Evolutionary conservation across 495 filamentous ascomycete species (phyloP).

Genomic region (Neurospora sp.): DNA sequence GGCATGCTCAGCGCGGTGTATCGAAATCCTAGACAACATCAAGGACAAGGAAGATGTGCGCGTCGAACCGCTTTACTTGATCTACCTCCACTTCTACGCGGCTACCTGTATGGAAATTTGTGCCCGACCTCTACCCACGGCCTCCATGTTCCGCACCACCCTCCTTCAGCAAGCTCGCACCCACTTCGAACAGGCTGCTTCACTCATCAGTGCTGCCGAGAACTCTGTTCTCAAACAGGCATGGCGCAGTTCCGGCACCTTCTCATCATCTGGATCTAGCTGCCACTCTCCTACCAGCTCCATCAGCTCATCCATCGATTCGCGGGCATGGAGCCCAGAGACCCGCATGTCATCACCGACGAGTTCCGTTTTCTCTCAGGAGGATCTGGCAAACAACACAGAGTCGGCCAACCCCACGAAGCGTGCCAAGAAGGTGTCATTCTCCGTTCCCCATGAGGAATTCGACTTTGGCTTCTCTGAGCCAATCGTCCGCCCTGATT

Average conservation of each 20-base stretch:
- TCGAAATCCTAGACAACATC: constrained; percentile 35
- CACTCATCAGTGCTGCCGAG: constrained; percentile 29
- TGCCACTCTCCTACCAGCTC: constrained; percentile 36
- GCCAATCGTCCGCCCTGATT: constrained; percentile 37
- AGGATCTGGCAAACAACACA: constrained; percentile 19
- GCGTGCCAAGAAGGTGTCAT: constrained; percentile 41
- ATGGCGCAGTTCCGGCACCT: constrained; percentile 21
- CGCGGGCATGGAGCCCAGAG: constrained; percentile 29
- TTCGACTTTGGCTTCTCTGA: constrained; percentile 23
- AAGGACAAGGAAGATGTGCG: constrained; percentile 22
- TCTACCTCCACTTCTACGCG: constrained; percentile 46
- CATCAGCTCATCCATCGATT: constrained; percentile 37
- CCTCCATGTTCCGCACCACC: constrained; percentile 30
- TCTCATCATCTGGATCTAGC: constrained; percentile 28
- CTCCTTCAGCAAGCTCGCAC: constrained; percentile 38
- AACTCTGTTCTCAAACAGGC: constrained; percentile 22
- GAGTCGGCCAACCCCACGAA: constrained; percentile 20
- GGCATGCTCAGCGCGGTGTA: constrained; percentile 34
- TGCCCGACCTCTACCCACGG: constrained; percentile 33
- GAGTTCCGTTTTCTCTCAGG: constrained; percentile 31
- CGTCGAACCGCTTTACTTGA: constrained; percentile 38
- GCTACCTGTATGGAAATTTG: constrained; percentile 43
- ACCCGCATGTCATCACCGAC: constrained; percentile 33
- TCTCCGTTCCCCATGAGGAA: constrained; percentile 31
- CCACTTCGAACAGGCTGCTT: constrained; percentile 36